Conservation (phyloP, 2,329 filamentous ascomycete species). For the Scedosporium minutisporum region DNA sequence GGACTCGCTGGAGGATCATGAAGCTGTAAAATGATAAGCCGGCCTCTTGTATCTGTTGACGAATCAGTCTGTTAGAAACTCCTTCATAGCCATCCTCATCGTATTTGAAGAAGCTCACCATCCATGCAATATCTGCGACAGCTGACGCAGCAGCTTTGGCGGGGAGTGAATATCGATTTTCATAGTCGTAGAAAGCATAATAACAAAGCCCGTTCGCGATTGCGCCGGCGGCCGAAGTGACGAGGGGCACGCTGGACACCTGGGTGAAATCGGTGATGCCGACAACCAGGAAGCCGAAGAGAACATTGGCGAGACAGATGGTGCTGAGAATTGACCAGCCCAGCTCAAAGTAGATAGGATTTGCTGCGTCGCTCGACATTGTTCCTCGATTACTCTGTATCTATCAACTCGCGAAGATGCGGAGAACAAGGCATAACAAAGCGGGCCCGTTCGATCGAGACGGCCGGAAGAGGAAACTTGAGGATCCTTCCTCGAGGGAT, state of each 20-base stretch:
- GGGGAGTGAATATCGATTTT: slow-evolving; percentile 9
- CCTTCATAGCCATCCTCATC: too few species aligned
- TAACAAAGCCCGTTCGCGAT: slow-evolving; percentile 33
- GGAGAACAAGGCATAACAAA: too few species aligned
- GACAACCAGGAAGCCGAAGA: slow-evolving; percentile 27
- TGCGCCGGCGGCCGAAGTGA: slow-evolving; percentile 26
- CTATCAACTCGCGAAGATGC: too few species aligned
- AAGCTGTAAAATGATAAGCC: slow-evolving; percentile 39
- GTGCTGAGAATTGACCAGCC: slow-evolving; percentile 36
- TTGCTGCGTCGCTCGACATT: neutral
- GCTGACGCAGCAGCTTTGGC: slow-evolving; percentile 23
- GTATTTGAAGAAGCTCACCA: slow-evolving; percentile 18
- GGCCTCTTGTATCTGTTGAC: slow-evolving; percentile 30
- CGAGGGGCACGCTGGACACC: slow-evolving; percentile 28
- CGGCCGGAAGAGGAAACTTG: neutral
- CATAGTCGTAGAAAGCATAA: slow-evolving; percentile 28
- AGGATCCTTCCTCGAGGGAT: neutral
- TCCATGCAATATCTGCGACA: slow-evolving; percentile 30
- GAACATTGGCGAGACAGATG: slow-evolving; percentile 28
- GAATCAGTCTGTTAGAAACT: neutral
- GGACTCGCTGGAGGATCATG: slow-evolving; percentile 40
- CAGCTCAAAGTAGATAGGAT: slow-evolving; percentile 27
- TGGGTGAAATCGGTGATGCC: slow-evolving; percentile 29
- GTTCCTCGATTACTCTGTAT: neutral
- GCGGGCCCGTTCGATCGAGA: too few species aligned